These are phyloP conservation scores for Torulaspora maleeae DNA, from an alignment of 805 yeast genomes.

Conservation along the genomic window DNA sequence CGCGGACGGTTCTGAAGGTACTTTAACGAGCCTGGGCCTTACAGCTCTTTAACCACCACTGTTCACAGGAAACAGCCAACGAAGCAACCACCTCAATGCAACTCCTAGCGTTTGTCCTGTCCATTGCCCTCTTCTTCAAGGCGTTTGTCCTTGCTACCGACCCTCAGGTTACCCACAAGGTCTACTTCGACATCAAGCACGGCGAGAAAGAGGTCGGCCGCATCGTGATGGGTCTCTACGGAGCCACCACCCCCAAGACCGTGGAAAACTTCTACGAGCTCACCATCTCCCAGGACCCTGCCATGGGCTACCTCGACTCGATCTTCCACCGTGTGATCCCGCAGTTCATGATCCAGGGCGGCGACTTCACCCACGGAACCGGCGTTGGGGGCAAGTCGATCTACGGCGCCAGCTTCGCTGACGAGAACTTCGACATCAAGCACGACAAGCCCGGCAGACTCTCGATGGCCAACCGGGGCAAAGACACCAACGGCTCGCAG, in stretches of 20 bases:
- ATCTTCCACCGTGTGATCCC: constrained; percentile 71
- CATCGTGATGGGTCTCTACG: constrained; percentile 81
- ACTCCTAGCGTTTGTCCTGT: constrained; percentile 13
- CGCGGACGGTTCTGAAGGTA: constrained; percentile 1
- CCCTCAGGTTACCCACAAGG: constrained; percentile 61
- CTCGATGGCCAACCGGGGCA: constrained; percentile 80
- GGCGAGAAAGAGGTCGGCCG: constrained; percentile 77
- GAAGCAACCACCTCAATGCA: constrained; percentile 11
- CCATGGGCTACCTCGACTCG: constrained; percentile 56
- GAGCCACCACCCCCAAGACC: constrained; percentile 81
- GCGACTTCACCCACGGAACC: constrained; percentile 65
- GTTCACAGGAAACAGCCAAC: background rate
- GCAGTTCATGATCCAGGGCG: constrained; percentile 75
- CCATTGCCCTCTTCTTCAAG: constrained; percentile 14
- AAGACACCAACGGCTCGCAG: constrained; percentile 84
- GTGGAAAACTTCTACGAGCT: constrained; percentile 83
- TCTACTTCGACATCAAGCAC: constrained; percentile 79
- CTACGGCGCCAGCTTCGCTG: constrained; percentile 61
- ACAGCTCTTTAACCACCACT: background rate
- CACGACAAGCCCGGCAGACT: constrained; percentile 66
- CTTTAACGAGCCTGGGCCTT: background rate
- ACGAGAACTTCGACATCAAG: constrained; percentile 63
- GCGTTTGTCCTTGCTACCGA: constrained; percentile 24
- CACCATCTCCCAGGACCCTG: constrained; percentile 68
- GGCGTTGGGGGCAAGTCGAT: constrained; percentile 76